Base-by-base conservation (phyloP, 1,284 basidiomycete species). In the Macrocystidia cucumis region DNA sequence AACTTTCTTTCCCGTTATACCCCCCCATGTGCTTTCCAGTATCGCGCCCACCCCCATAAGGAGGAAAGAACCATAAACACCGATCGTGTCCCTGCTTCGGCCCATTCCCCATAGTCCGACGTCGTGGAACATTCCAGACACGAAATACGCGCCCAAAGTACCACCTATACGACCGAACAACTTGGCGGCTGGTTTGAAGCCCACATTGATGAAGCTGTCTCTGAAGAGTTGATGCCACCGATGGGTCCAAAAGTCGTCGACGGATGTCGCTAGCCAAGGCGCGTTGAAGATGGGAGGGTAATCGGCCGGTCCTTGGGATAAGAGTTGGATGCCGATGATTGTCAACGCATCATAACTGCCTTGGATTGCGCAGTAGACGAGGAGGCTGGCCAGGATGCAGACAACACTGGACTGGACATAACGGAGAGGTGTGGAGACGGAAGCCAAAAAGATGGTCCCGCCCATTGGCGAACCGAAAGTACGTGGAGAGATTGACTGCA, bases 101-200 rank as follows among this genome's bases (percentile, higher is more conserved):
- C 67, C 71, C 67, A 78, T 71, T 3, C 72, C 74, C 62, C 69
- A 78, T 33, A 74, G 47, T 9, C 71, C 76, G 18, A 67, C 34
- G 43, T 73, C 63, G 40, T 83, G 80, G 11, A 83, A 44, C 2
- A 71, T 25, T 2, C 69, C 76, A 0, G 78, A 82, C 9, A 69
- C 43, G 2, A 69, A 32, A 46, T 83, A 83, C 1, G 66, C 68
- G 7, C 75, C 77, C 9, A 81, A 33, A 5, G 77, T 57, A 2
- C 51, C 55, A 4, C 70, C 74, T 3, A 48, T 39, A 11, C 63
- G 61, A 9, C 75, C 77, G 19, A 69, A 47, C 5, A 70, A 37
- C 21, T 44, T 45, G 21, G 46, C 51, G 55, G 78, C 27, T 37
- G 63, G 56, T 43, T 54, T 42, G 40, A 60, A 70, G n/a, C 66